Conservation (phyloP, 768 basidiomycete species). For the Tephrocybe rancida region DNA sequence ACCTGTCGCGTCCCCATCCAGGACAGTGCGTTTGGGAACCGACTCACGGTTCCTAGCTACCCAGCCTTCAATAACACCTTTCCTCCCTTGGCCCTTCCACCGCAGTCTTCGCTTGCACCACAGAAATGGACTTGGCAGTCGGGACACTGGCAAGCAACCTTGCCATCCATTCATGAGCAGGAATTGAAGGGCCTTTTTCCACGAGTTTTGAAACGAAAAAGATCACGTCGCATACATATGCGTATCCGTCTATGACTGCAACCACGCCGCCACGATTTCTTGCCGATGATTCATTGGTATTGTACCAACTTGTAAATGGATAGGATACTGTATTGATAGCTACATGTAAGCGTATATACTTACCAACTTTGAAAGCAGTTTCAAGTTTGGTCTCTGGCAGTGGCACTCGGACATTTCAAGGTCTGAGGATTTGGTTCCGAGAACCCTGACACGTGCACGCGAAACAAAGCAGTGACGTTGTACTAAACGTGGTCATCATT, state of each 20-base stretch:
- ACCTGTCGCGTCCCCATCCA: conserved; percentile 55
- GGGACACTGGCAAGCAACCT: conserved; percentile 56
- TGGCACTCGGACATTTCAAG: too few species aligned
- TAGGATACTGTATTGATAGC: neutral
- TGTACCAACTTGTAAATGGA: neutral
- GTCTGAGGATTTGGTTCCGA: too few species aligned
- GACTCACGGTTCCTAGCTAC: conserved; percentile 52
- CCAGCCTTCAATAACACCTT: conserved; percentile 47
- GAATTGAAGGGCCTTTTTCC: conserved; percentile 45
- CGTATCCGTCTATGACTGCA: neutral
- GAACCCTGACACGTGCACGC: conserved; percentile 6
- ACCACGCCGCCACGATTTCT: neutral
- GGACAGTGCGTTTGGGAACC: conserved; percentile 52
- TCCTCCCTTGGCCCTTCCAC: conserved; percentile 39
- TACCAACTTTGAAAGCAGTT: too few species aligned
- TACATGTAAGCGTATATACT: neutral
- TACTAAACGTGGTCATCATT: neutral
- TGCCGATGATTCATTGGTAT: neutral
- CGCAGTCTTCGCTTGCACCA: conserved; percentile 27
- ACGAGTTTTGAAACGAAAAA: conserved; percentile 19
- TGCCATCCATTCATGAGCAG: conserved; percentile 52
- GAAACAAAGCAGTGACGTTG: conserved; percentile 5
- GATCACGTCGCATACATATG: conserved; percentile 9
- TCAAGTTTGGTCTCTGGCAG: neutral
- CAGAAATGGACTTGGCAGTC: conserved; percentile 49